phyloP scores from a whole-genome alignment of 345 rosid species.

The Citrus unshiu region DNA sequence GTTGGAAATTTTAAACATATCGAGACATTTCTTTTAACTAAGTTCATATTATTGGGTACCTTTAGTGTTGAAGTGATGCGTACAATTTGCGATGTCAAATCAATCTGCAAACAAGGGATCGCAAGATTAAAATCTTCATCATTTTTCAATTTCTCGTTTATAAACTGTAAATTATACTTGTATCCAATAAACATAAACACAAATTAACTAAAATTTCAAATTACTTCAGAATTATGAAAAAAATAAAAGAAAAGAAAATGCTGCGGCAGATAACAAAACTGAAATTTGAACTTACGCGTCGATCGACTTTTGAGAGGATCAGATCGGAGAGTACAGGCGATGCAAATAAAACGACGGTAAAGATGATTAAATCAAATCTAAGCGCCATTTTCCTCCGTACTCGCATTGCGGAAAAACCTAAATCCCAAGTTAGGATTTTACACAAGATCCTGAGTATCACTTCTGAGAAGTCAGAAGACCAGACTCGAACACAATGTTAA shows the following conservation, averaged over 20 bases:
- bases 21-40: neutral
- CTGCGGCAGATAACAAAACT: neutral
- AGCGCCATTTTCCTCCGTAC: conserved; percentile 29
- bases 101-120: conserved; percentile 52
- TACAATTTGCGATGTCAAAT: conserved; percentile 76
- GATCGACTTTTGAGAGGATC: conserved; percentile 80
- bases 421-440: neutral
- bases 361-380: conserved; percentile 34
- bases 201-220: neutral
- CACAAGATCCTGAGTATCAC: neutral
- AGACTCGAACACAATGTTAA: neutral
- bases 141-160: neutral
- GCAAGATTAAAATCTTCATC: neutral
- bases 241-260: neutral
- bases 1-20: neutral
- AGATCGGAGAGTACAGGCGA: conserved; percentile 76
- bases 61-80: conserved; percentile 66
- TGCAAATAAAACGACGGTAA: conserved; percentile 39
- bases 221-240: neutral
- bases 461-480: neutral
- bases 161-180: neutral
- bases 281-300: conserved; percentile 64
- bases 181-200: neutral
- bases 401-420: neutral
- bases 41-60: conserved; percentile 35